phyloP scores from a whole-genome alignment of 208 protist genomes.

The Porcisia hertigi region DNA sequence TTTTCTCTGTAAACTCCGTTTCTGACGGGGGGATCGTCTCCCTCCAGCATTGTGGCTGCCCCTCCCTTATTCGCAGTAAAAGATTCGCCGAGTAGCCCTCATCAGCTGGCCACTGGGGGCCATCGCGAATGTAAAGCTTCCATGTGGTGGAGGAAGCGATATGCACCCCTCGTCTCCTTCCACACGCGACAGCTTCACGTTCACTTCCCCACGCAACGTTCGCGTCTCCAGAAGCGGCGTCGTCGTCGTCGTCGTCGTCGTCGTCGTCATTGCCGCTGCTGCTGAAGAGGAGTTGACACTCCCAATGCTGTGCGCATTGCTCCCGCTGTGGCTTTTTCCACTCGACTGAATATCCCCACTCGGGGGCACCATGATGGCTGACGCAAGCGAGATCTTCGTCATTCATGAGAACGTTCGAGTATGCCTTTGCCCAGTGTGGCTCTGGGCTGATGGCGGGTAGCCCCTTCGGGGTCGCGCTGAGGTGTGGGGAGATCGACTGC shows the following conservation, averaged over 20 bases:
- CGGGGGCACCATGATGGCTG: not conserved
- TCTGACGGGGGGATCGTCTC: not conserved
- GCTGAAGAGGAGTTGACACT: not conserved
- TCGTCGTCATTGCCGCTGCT: too few species aligned
- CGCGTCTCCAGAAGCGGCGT: constrained; percentile 27
- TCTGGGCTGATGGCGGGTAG: not conserved
- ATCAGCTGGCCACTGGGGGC: constrained; percentile 21
- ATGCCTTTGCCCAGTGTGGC: not conserved
- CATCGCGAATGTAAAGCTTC: constrained; percentile 24
- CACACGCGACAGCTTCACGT: constrained; percentile 21
- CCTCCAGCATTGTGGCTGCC: not conserved
- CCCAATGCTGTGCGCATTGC: not conserved
- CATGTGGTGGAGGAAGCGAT: constrained; percentile 23
- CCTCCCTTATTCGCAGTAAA: constrained; percentile 19
- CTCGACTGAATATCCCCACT: not conserved
- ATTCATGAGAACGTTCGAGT: not conserved
- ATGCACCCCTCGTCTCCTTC: constrained; percentile 26
- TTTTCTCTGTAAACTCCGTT: too few species aligned
- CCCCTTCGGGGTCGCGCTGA: not conserved
- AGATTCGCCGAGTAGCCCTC: constrained; percentile 9
- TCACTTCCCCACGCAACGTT: constrained; percentile 19
- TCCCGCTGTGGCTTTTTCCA: not conserved
- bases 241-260: not conserved
- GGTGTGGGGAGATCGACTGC: not conserved
- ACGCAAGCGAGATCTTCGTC: not conserved